Conservation (phyloP, 1,284 basidiomycete genomes). For the Sanghuangporus baumii region DNA sequence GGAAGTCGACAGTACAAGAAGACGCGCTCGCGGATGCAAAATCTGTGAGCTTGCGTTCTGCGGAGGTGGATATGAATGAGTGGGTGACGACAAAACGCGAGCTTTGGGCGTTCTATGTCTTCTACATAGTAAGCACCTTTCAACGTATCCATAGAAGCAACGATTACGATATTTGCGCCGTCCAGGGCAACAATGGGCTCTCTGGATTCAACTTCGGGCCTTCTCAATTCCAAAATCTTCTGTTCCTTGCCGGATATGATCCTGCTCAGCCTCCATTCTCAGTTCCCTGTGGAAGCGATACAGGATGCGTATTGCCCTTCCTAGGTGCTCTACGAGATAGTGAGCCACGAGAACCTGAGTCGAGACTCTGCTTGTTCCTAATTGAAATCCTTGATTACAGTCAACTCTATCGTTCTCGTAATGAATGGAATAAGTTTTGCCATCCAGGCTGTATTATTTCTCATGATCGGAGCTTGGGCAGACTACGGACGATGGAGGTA, state of each 20-base stretch:
- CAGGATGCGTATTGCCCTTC: slow-evolving; percentile 61
- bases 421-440: slow-evolving; percentile 75
- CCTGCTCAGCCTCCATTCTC: slow-evolving; percentile 51
- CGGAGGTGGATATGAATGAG: neutral
- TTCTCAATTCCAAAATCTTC: slow-evolving; percentile 70
- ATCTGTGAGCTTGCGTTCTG: neutral
- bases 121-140: slow-evolving; percentile 45
- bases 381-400: slow-evolving; percentile 29
- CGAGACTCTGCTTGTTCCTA: neutral
- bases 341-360: slow-evolving; percentile 22
- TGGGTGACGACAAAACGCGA: slow-evolving; percentile 50
- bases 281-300: slow-evolving; percentile 40
- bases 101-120: slow-evolving; percentile 69
- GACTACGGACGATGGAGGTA: slow-evolving; percentile 76
- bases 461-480: slow-evolving; percentile 68
- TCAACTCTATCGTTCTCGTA: slow-evolving; percentile 72
- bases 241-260: slow-evolving; percentile 68
- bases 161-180: neutral
- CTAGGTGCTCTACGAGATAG: slow-evolving; percentile 58
- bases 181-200: slow-evolving; percentile 62
- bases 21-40: neutral
- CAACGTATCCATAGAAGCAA: neutral
- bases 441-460: slow-evolving; percentile 59
- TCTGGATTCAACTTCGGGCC: slow-evolving; percentile 74
- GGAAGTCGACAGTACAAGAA: neutral